phyloP scores from a whole-genome alignment of 352 stramenopile species.

The Pythium plurisporium region DNA sequence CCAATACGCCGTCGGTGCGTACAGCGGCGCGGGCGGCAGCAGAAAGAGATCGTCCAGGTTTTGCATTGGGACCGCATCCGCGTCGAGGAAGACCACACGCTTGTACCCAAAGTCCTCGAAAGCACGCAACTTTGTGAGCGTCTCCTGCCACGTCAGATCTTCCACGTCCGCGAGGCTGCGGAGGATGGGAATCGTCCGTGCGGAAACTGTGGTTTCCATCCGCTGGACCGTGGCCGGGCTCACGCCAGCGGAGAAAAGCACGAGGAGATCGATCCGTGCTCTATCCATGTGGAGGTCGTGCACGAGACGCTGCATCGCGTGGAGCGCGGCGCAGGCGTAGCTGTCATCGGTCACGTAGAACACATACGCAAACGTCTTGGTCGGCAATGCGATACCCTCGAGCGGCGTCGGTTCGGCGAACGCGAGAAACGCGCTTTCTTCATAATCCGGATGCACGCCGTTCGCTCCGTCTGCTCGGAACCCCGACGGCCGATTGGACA shows the following conservation, averaged over 20 bases:
- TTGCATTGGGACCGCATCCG: conserved; percentile 26
- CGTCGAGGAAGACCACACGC: conserved; percentile 31
- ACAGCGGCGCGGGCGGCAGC: conserved; percentile 13
- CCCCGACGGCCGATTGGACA: conserved; percentile 1
- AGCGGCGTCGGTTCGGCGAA: conserved; percentile 11
- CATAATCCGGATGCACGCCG: conserved; percentile 11
- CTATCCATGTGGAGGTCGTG: conserved; percentile 17
- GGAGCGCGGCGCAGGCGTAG: conserved; percentile 14
- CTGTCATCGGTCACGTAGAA: conserved; percentile 14
- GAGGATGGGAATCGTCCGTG: conserved; percentile 5
- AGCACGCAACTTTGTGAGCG: conserved; percentile 16
- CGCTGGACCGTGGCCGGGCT: background rate
- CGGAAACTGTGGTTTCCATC: background rate
- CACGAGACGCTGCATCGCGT: conserved; percentile 14
- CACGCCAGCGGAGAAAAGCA: conserved; percentile 8
- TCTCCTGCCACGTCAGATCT: conserved; percentile 14
- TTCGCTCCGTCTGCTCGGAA: conserved; percentile 3
- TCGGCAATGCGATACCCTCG: background rate
- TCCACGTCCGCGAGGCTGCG: conserved; percentile 6
- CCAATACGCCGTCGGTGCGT: conserved; percentile 31
- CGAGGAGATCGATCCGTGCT: conserved; percentile 10
- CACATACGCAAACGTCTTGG: conserved; percentile 15
- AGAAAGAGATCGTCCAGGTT: conserved; percentile 34
- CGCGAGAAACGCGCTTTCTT: conserved; percentile 10
- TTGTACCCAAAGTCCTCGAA: conserved; percentile 19